phyloP scores from a whole-genome alignment of 1,139 yeast species.

The Pichia sp. region DNA sequence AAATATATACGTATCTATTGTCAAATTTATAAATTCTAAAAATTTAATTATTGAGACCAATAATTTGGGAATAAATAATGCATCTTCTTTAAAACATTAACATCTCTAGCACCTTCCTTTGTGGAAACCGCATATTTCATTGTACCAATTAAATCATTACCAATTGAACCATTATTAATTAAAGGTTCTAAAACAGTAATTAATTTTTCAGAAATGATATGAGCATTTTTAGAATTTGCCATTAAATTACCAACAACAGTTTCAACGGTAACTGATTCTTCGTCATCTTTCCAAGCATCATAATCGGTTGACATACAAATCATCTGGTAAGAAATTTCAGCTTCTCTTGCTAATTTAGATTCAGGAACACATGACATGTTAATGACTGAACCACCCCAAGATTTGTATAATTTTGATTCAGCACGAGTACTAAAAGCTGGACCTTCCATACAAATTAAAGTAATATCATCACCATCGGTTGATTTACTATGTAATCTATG shows the following conservation, averaged over 20 bases:
- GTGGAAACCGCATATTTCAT: constrained; percentile 84
- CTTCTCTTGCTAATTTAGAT: constrained; percentile 93
- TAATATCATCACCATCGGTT: constrained; percentile 59
- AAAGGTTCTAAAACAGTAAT: constrained; percentile 61
- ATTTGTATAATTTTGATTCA: constrained; percentile 81
- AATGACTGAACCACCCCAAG: constrained; percentile 91
- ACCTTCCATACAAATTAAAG: constrained; percentile 96
- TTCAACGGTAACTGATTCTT: constrained; percentile 95
- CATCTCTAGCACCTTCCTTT: constrained; percentile 65
- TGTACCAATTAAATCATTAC: constrained; percentile 63
- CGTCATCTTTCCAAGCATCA: constrained; percentile 95
- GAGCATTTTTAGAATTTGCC: constrained; percentile 86
- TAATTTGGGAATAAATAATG: constrained; percentile 90
- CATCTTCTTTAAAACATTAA: constrained; percentile 69
- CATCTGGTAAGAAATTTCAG: constrained; percentile 95
- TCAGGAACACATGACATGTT: constrained; percentile 97
- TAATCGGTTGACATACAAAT: constrained; percentile 98
- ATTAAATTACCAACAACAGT: constrained; percentile 86
- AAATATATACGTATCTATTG: too few relatives aligned
- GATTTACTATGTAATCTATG: constrained; percentile 47
- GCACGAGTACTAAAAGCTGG: constrained; percentile 97
- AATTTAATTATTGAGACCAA: constrained; percentile 47
- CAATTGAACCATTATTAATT: constrained; percentile 54
- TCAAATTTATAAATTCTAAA: neutral
- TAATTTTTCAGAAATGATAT: constrained; percentile 62